Evolutionary conservation across 352 stramenopile species (phyloP), one percentile per base, ranked within the genome.

Genomic region (Globisporangium alternatum): DNA sequence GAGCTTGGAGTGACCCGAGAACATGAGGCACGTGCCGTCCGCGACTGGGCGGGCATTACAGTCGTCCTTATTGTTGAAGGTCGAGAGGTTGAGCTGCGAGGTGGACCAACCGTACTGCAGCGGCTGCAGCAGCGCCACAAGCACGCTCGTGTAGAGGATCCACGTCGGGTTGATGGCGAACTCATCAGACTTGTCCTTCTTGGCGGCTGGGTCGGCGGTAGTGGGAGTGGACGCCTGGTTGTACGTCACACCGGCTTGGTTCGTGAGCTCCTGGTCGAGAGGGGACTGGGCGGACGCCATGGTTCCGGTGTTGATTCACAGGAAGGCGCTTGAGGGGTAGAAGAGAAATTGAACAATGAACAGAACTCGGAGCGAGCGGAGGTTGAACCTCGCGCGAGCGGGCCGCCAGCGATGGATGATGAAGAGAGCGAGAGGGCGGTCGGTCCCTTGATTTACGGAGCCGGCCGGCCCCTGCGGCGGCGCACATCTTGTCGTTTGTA

Each of bases 41-140:
- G 72, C 2, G 15, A 19, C 25, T 22, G 25, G 25, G 5, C 48
- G 48, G 8, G 17, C 60, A n/a, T 66, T 60, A 56, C 77, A 86
- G 19, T 69, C 72, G 37, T 65, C 61, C 17, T 69, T 37, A 63
- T 76, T 57, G 48, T 78, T 55, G 53, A 78, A 86, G 9, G 65
- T 65, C 17, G 65, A 70, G 33, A 78, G 66, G 67, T 86, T 86
- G 68, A 91, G 68, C 57, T 93, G 84, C 15, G 75, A 76, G 4
- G 80, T 77, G 12, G 76, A 80, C 84, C 77, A 86, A 31, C 77
- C 75, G 57, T 72, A 78, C 65, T 86, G 77, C 28, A 80, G 47
- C 7, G 78, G 57, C 41, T 82, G 77, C 30, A 91, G 55, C 44
- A 88, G 52, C 45, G 69, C 65, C 22, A 93, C 66, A 6, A 74